Conservation (phyloP, 2,329 filamentous ascomycete species). For the Xylaria sp. region DNA sequence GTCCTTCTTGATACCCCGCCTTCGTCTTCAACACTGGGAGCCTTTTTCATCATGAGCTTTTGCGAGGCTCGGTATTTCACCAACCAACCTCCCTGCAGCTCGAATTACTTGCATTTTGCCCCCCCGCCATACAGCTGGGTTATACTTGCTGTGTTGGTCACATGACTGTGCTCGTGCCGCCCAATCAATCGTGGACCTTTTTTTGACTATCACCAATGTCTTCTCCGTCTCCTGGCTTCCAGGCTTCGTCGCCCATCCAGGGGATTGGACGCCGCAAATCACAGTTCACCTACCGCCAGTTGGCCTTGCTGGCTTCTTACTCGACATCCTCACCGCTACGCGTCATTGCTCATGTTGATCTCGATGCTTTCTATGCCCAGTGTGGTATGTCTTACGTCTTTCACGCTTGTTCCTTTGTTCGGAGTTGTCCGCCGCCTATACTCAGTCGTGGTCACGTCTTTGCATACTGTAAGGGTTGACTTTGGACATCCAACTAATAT, state of each 20-base stretch:
- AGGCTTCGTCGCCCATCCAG: slow-evolving; percentile 52
- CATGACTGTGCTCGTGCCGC: slow-evolving; percentile 19
- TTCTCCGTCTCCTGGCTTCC: slow-evolving; percentile 48
- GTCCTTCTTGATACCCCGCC: background rate
- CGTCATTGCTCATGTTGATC: slow-evolving; percentile 89
- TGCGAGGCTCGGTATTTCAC: slow-evolving; percentile 15
- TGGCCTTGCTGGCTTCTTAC: slow-evolving; percentile 78
- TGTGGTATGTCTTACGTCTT: slow-evolving; percentile 62
- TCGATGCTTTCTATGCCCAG: slow-evolving; percentile 98
- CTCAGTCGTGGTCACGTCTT: background rate
- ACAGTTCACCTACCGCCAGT: slow-evolving; percentile 85
- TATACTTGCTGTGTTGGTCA: slow-evolving; percentile 18
- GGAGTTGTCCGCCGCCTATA: background rate
- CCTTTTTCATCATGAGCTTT: slow-evolving; percentile 15
- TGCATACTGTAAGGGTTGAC: background rate
- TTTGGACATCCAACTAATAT: slow-evolving; percentile 18
- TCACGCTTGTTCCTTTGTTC: background rate
- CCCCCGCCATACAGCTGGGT: background rate
- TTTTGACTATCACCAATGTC: slow-evolving; percentile 43
- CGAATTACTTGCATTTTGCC: slow-evolving; percentile 19
- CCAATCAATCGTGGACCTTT: slow-evolving; percentile 32
- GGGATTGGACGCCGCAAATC: slow-evolving; percentile 62
- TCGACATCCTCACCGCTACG: slow-evolving; percentile 81
- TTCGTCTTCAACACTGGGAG: background rate
- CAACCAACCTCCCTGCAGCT: slow-evolving; percentile 16